Percentiles rank a stretch among this genome's conserved stretches.
phyloP scores from a whole-genome alignment of 805 yeast genomes.

The Wickerhamomyces kurtzmanii region DNA sequence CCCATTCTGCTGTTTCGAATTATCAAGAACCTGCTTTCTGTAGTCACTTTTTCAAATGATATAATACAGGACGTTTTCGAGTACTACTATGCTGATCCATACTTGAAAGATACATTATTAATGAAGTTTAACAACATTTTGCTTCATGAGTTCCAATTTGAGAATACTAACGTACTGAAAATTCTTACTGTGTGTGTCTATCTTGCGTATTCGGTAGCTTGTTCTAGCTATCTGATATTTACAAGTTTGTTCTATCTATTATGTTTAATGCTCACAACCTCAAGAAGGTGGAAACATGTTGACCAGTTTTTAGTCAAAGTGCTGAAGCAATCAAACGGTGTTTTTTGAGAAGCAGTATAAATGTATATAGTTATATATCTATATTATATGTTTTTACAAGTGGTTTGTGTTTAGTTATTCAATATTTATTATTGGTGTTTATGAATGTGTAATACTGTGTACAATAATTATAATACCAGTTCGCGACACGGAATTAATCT shows the following conservation, averaged over 20 bases:
- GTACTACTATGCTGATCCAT: background rate
- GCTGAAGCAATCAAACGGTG: slow-evolving; percentile 1
- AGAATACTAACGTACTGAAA: background rate
- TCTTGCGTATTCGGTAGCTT: slow-evolving; percentile 1
- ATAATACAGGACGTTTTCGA: slow-evolving; percentile 1
- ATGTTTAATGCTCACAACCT: slow-evolving; percentile 1
- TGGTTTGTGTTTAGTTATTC: too few species aligned
- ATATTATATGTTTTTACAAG: too few species aligned
- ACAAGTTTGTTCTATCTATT: background rate
- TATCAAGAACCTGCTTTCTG: background rate
- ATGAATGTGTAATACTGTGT: too few species aligned
- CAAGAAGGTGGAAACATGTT: slow-evolving; percentile 2
- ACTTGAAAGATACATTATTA: background rate
- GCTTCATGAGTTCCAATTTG: background rate
- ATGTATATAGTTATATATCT: too few species aligned
- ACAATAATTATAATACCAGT: too few species aligned
- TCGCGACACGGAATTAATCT: too few species aligned
- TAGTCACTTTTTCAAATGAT: background rate
- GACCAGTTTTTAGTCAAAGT: background rate
- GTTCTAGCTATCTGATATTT: slow-evolving; percentile 1
- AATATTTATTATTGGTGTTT: too few species aligned
- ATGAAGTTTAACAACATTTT: background rate
- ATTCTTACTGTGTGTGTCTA: background rate
- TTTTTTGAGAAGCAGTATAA: too few species aligned
- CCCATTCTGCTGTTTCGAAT: slow-evolving; percentile 1